Base-by-base conservation (phyloP, 148 eudicot genomes). In the Fagopyrum tataricum region DNA sequence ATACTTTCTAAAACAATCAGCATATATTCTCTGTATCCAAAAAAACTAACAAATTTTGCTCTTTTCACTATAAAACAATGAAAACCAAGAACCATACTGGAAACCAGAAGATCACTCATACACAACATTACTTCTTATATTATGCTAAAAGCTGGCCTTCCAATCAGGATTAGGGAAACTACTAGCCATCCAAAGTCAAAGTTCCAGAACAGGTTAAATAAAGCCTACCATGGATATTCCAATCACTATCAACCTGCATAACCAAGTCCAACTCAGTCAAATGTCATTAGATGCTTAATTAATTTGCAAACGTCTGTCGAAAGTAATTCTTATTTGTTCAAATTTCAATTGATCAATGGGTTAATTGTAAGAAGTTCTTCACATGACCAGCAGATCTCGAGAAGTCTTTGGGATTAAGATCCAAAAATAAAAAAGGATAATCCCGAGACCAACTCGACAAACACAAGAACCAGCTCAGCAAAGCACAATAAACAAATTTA, bases 101-200 rank as follows among this genome's bases (percentile, higher is more conserved):
- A 61, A 26, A 61, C 15, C 67, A 26, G 67, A 61, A 61, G 67
- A 10, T 9, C 56, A 17, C 6, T 14, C 68, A 26, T 11, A 18
- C 43, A 64, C 43, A 64, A 37, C 69, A 39, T 64, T 37, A 13
- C 69, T 64, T 39, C n/a, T 1, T 31, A 62, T 37, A 31, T 13
- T 62, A 62, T 14, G 68, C 68, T 15, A 62, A 4, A 62, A 23
- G 24, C 9, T 8, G 64, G 39, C 11, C 37, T 58, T 23, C 42
- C 42, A 62, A 31, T 31, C 15, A 62, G 68, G 68, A 64, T 31
- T 14, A 64, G 69, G 42, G 44, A 64, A 42, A 41, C 68, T 62
- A 41, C 68, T 62, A 37, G 66, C 43, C 31, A 31, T 5, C n/a
- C 20, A 62, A 62, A 62, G 40, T 23, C 5, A 59, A 2, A 62